Evolutionary conservation across 2,329 filamentous ascomycete genomes (phyloP), one percentile per base, ranked within the genome.

Genomic region (Elsinoe australis): DNA sequence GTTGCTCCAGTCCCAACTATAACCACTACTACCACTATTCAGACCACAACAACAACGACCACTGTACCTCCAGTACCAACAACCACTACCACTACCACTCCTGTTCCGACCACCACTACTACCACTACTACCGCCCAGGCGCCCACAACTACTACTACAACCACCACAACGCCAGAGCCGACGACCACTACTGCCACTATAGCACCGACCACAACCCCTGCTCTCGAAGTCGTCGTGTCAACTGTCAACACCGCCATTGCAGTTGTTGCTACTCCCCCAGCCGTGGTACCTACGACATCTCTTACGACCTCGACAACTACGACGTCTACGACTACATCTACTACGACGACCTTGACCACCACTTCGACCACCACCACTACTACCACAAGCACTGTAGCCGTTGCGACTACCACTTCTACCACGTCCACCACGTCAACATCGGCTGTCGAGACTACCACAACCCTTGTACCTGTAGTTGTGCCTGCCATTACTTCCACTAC

Each of bases 281-380:
- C n/a, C n/a, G n/a, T n/a, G n/a, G n/a, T n/a, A n/a, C n/a, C n/a
- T n/a, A n/a, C n/a, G n/a, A n/a, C n/a, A n/a, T n/a, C n/a, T n/a
- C n/a, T n/a, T n/a, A n/a, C n/a, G n/a, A n/a, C 24, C 33, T 26
- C 35, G 35, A 36, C 45, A 1, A 36, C 45, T 19, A 33, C 28
- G 3, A 42, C 19, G 3, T 22, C 15, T 10, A n/a, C 42, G 12
- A 42, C 18, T 7, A 14, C 5, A 4, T 5, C 41, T 3, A 34
- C 42, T 6, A 35, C 29, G 12, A 10, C 42, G 4, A 47, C 17
- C 24, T 10, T 19, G 3, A 34, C 29, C 4, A 47, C 45, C n/a
- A 38, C 45, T 7, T 36, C 45, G 5, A 47, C 29, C 3, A 47
- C 41, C 5, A 22, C 42, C 3, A 47, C 47, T 5, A 6, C 47